Evolutionary conservation across 2,329 filamentous ascomycete genomes (phyloP).

Genomic region (Colletotrichum limetticola): DNA sequence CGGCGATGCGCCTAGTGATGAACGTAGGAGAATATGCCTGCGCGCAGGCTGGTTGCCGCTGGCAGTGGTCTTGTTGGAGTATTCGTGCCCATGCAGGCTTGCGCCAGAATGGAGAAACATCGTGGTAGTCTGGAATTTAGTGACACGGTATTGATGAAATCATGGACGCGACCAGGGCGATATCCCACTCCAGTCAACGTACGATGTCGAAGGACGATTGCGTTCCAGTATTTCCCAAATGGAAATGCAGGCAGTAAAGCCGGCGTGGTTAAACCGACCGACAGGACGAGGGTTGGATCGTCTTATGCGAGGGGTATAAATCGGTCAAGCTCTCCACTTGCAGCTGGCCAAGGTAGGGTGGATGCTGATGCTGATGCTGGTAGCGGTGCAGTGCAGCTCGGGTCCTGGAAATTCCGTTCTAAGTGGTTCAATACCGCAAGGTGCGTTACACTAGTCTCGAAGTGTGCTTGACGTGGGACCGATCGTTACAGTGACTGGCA

Average conservation of each 20-base stretch:
- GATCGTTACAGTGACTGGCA: slow-evolving; percentile 16
- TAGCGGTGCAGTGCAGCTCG: slow-evolving; percentile 8
- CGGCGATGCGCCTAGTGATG: slow-evolving; percentile 47
- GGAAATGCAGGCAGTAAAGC: neutral
- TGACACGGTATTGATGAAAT: neutral
- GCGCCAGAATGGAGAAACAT: slow-evolving; percentile 72
- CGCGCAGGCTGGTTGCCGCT: slow-evolving; percentile 43
- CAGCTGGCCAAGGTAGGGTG: slow-evolving; percentile 11
- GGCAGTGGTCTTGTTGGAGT: slow-evolving; percentile 53
- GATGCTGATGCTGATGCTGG: neutral
- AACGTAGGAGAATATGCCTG: slow-evolving; percentile 53
- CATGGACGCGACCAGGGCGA: slow-evolving; percentile 5
- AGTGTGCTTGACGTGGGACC: slow-evolving; percentile 11
- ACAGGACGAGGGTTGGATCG: neutral
- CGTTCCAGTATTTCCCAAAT: neutral
- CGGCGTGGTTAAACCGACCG: neutral
- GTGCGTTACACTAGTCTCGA: neutral
- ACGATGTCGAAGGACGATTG: neutral
- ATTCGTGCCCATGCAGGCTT: slow-evolving; percentile 70
- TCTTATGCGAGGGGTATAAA: neutral
- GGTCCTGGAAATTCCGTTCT: neutral
- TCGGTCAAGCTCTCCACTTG: slow-evolving; percentile 23
- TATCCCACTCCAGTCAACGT: neutral
- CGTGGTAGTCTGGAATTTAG: slow-evolving; percentile 30
- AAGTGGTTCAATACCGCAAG: slow-evolving; percentile 7